Conservation (phyloP, 2,329 filamentous ascomycete species). For the Plectosphaerella plurivora region DNA sequence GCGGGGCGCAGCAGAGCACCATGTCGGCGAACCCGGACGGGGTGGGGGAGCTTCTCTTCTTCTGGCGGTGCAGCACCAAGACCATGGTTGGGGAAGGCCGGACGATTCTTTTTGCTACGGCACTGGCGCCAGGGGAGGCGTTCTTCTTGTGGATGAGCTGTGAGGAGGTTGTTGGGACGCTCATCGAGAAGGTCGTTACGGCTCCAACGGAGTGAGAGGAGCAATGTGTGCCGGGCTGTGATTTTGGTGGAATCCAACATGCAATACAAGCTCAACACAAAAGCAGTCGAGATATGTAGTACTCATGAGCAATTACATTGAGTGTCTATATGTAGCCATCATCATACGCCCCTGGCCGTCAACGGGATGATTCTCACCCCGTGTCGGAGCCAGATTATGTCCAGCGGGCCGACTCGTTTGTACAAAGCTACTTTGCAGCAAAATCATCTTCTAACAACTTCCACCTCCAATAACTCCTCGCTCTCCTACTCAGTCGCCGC, state of each 20-base stretch:
- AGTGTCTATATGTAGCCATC: neutral
- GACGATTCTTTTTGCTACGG: slow-evolving; percentile 48
- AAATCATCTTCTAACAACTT: too few species aligned
- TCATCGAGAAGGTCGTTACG: slow-evolving; percentile 19
- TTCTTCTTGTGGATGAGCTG: slow-evolving; percentile 71
- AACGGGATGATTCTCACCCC: neutral
- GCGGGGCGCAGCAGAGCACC: neutral
- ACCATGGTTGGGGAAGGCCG: slow-evolving; percentile 56
- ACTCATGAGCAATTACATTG: neutral
- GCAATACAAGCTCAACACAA: too few species aligned
- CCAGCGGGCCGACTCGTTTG: too few species aligned
- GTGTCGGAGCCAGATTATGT: neutral
- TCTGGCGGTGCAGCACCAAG: slow-evolving; percentile 57
- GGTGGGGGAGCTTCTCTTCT: slow-evolving; percentile 66
- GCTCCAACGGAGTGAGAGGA: neutral
- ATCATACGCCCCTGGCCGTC: neutral
- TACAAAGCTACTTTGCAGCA: too few species aligned
- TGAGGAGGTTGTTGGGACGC: slow-evolving; percentile 72
- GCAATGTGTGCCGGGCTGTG: too few species aligned
- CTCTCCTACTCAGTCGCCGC: slow-evolving; percentile 6
- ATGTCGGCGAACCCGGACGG: slow-evolving; percentile 25
- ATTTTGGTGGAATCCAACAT: too few species aligned
- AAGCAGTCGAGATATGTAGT: too few species aligned
- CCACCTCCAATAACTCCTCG: neutral
- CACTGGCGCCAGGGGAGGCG: slow-evolving; percentile 49